Conservation (phyloP, 2,329 filamentous ascomycete species). For the Lachnellula occidentalis region DNA sequence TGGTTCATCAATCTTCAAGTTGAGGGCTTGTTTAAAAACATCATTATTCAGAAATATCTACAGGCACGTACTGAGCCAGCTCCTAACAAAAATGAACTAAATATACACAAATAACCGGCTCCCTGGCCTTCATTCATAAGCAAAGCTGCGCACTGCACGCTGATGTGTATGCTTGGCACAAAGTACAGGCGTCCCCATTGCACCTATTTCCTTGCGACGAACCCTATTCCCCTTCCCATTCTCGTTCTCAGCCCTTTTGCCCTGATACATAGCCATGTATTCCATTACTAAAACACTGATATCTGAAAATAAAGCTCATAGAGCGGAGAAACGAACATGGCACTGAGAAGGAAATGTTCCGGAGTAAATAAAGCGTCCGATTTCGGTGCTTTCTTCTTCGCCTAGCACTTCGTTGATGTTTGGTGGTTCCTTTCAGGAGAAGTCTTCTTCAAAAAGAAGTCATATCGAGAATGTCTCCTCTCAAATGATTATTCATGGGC, state of each 20-base stretch:
- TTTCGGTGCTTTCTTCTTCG: not conserved
- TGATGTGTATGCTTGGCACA: not conserved
- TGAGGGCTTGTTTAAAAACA: conserved; percentile 8
- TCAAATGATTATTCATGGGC: conserved; percentile 8
- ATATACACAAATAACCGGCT: conserved; percentile 17
- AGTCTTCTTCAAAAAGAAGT: not conserved
- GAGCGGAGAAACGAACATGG: conserved; percentile 1
- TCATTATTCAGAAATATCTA: conserved; percentile 19
- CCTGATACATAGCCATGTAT: not conserved
- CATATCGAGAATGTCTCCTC: not conserved
- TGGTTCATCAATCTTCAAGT: not conserved
- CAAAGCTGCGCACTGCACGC: not conserved
- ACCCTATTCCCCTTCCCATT: not conserved
- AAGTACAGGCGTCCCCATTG: not conserved
- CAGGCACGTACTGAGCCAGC: conserved; percentile 17
- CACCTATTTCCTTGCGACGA: not conserved
- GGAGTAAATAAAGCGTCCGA: not conserved
- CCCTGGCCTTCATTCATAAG: not conserved
- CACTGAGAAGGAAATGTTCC: conserved; percentile 2
- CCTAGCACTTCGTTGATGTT: not conserved
- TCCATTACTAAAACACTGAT: conserved; percentile 14
- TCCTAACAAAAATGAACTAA: conserved; percentile 10
- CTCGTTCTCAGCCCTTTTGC: not conserved
- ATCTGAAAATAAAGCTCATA: conserved; percentile 7
- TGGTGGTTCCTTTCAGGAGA: not conserved